A percentile compares a stretch with the other conserved stretches of the same genome.
phyloP scores from a whole-genome alignment of 2,329 filamentous ascomycete species.

The Penicillium italicum region DNA sequence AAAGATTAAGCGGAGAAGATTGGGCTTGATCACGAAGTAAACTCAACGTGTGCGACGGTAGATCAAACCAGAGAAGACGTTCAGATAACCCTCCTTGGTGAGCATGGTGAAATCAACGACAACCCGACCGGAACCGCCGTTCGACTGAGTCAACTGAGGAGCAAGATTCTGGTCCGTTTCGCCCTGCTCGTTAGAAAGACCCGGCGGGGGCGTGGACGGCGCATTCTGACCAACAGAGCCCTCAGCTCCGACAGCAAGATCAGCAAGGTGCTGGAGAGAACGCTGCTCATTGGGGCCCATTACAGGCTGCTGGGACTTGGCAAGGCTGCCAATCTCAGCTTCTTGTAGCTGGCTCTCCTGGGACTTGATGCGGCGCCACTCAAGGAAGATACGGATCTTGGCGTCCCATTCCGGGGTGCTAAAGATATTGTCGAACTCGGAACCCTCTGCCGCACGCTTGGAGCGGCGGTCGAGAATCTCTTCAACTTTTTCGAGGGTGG shows the following conservation, averaged over 20 bases:
- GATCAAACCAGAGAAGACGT: conserved; percentile 39
- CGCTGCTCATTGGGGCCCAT: conserved; percentile 44
- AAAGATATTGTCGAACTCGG: conserved; percentile 41
- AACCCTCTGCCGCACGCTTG: conserved; percentile 25
- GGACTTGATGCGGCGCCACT: conserved; percentile 36
- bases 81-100: conserved; percentile 42
- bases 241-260: conserved; percentile 44
- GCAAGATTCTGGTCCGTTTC: conserved; percentile 28
- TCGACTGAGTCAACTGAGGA: conserved; percentile 25
- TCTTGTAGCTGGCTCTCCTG: conserved; percentile 34
- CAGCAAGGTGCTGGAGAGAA: conserved; percentile 44
- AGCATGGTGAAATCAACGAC: conserved; percentile 42
- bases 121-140: conserved; percentile 24
- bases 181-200: conserved; percentile 24
- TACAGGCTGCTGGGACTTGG: conserved; percentile 30
- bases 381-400: conserved; percentile 41
- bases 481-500: conserved; percentile 50
- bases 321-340: conserved; percentile 11
- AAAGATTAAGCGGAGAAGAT: not conserved
- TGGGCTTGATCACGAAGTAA: not conserved
- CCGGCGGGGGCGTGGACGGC: conserved; percentile 28
- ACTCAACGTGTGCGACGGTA: conserved; percentile 31
- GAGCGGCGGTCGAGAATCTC: conserved; percentile 47
- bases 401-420: conserved; percentile 40
- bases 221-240: conserved; percentile 34